phyloP scores from a whole-genome alignment of 768 basidiomycete species.

The Phanerodontia chrysosporium region DNA sequence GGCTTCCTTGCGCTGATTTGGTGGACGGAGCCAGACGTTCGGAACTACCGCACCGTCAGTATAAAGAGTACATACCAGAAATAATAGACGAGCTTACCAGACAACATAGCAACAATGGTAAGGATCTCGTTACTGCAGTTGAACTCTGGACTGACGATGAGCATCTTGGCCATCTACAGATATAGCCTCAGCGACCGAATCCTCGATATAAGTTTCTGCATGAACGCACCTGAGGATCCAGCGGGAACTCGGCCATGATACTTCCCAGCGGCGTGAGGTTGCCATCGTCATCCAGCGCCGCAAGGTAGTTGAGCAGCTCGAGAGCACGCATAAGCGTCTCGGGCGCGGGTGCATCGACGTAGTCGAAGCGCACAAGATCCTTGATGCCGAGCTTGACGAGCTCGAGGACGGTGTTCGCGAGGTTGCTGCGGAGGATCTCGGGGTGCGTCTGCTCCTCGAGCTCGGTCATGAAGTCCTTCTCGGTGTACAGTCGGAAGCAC shows the following conservation, averaged over 20 bases:
- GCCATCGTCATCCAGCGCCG: conserved; percentile 92
- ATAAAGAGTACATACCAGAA: not conserved
- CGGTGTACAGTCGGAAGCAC: conserved; percentile 95
- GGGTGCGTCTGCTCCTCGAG: conserved; percentile 97
- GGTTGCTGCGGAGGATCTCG: conserved; percentile 89
- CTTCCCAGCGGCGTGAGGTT: conserved; percentile 80
- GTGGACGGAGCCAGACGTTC: conserved; percentile 91
- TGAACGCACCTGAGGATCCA: conserved; percentile 86
- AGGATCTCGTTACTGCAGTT: conserved; percentile 94
- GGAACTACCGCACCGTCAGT: conserved; percentile 50
- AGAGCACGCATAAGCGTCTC: conserved; percentile 95
- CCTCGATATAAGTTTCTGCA: not conserved
- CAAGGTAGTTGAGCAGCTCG: conserved; percentile 88
- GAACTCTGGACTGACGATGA: conserved; percentile 93
- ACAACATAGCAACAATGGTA: conserved; percentile 95
- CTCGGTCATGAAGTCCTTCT: conserved; percentile 94
- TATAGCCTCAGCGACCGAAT: not conserved
- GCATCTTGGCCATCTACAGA: conserved; percentile 80
- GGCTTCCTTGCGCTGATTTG: conserved; percentile 83
- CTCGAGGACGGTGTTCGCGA: conserved; percentile 91
- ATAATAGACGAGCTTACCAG: conserved; percentile 49
- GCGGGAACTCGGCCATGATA: conserved; percentile 97
- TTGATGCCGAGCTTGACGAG: conserved; percentile 92
- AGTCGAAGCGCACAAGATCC: conserved; percentile 27
- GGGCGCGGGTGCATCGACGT: conserved; percentile 26